Base-by-base conservation (phyloP, 2,329 filamentous ascomycete genomes). In the Chaetothyriales sp. region DNA sequence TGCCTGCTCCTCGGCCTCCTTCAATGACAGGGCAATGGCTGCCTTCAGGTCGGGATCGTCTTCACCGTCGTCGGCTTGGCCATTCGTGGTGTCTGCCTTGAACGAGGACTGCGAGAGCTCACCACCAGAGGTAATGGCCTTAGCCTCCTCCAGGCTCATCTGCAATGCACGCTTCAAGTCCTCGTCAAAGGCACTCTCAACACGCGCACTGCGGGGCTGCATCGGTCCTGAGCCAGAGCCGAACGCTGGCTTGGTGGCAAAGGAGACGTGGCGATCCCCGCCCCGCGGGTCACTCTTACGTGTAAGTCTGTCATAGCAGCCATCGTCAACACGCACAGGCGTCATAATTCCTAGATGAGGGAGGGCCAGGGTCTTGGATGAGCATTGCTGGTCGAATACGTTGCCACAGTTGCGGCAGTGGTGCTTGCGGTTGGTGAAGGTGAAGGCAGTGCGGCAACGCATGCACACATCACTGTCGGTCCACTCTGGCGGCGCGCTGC, bases 1-100 rank as follows among this genome's bases (percentile, higher is more conserved):
- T 73, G 98, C 96, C 65, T 98, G 90, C 66, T 95, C 86, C 67
- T 98, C 92, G 87, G 96, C 95, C 63, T 98, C 92, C 20, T 86
- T 84, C 52, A 98, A 66, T 4, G 92, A 96, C 18, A 93, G 89
- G 36, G 89, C 90, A 63, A 98, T 96, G 3, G 92, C 92, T 22
- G 90, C 88, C 64, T 92, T 93, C 25, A 98, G 70, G 61, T 96
- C 90, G 0, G 86, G 83, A 62, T 98, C 92, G 50, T 95, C 89
- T 51, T 95, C 88, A 49, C 94, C 87, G 2, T 78, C 79, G 51
- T 60, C 56, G 43, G 61, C 55, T 53, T 58, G 61, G 49, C 68
- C 69, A 60, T 71, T 57, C 60, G 62, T 58, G 19, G 60, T 57
- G 18, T 57, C 53, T 32, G 51, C 55, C 43, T 65, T 63, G 15